Percentiles rank a stretch among this genome's conserved stretches.
These are phyloP conservation scores for Ogataea ramenticola DNA, from an alignment of 805 yeast species.

Conservation along the genomic window DNA sequence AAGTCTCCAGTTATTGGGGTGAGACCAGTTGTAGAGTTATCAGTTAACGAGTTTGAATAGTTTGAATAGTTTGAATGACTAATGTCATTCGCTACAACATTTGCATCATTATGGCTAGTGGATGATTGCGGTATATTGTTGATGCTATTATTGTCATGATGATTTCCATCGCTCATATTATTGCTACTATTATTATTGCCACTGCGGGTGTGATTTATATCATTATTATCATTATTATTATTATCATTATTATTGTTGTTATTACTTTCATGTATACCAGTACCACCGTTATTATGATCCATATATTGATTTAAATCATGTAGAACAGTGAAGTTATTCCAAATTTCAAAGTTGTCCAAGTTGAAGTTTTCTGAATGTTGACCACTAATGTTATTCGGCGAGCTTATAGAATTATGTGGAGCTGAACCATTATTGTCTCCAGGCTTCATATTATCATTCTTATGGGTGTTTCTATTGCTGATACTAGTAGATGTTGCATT, in stretches of 20 bases:
- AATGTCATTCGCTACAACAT: conserved; percentile 9
- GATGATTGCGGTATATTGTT: too few species aligned
- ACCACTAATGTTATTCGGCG: too few species aligned
- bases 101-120: conserved; percentile 9
- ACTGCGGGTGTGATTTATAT: conserved; percentile 1
- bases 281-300: neutral
- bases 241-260: neutral
- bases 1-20: neutral
- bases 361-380: neutral
- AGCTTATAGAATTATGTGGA: too few species aligned
- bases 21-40: conserved; percentile 4
- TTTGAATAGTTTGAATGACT: conserved; percentile 13
- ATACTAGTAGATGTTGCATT: neutral
- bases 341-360: conserved; percentile 16
- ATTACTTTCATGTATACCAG: neutral
- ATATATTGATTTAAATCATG: conserved; percentile 4
- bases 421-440: neutral
- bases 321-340: conserved; percentile 5
- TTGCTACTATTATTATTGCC: conserved; percentile 2
- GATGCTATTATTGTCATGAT: conserved; percentile 14
- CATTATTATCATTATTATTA: too few species aligned
- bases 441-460: neutral
- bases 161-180: too few species aligned
- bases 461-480: neutral
- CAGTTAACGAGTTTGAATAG: neutral